A percentile compares a stretch with the other conserved stretches of the same genome.
Evolutionary conservation across 176 grass and related monocot species (phyloP).

Genomic region (Cymbopogon citratus): DNA sequence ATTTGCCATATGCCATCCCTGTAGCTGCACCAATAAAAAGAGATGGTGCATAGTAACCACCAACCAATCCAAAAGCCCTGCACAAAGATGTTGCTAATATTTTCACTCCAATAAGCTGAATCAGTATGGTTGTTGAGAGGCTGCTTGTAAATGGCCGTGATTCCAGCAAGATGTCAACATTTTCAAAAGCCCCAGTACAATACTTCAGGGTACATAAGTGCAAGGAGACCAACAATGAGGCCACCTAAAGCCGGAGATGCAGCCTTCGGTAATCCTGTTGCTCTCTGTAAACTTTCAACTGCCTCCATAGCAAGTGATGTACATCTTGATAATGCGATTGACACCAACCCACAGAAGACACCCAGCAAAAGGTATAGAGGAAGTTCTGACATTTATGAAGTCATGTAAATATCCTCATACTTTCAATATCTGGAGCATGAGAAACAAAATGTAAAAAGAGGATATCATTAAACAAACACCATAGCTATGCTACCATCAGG

Average conservation of each 20-base stretch:
- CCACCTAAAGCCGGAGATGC: slow-evolving; percentile 73
- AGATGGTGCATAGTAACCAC: slow-evolving; percentile 90
- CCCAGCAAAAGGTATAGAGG: slow-evolving; percentile 94
- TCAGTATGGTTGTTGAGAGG: slow-evolving; percentile 55
- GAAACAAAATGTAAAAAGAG: slow-evolving; percentile 47
- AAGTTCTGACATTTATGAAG: slow-evolving; percentile 87
- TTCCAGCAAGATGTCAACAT: slow-evolving; percentile 85
- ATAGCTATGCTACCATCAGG: slow-evolving; percentile 26
- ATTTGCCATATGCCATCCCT: slow-evolving; percentile 94
- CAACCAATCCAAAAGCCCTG: slow-evolving; percentile 83
- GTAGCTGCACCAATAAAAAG: slow-evolving; percentile 96
- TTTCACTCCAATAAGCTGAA: slow-evolving; percentile 78
- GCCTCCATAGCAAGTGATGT: slow-evolving; percentile 59
- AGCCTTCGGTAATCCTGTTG: slow-evolving; percentile 55
- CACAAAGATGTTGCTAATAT: slow-evolving; percentile 70
- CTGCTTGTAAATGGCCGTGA: slow-evolving; percentile 64
- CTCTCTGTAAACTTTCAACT: slow-evolving; percentile 52
- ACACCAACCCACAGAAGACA: slow-evolving; percentile 77
- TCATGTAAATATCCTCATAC: slow-evolving; percentile 59
- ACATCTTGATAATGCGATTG: slow-evolving; percentile 60
- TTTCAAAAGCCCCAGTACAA: slow-evolving; percentile 95
- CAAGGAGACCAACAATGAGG: slow-evolving; percentile 79
- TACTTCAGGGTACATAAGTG: slow-evolving; percentile 76
- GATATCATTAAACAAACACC: slow-evolving; percentile 18
- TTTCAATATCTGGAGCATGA: slow-evolving; percentile 50